A percentile compares a stretch with the other conserved stretches of the same genome.
Evolutionary conservation across 495 filamentous ascomycete species (phyloP).

Genomic region (Trichoderma asperelloides): DNA sequence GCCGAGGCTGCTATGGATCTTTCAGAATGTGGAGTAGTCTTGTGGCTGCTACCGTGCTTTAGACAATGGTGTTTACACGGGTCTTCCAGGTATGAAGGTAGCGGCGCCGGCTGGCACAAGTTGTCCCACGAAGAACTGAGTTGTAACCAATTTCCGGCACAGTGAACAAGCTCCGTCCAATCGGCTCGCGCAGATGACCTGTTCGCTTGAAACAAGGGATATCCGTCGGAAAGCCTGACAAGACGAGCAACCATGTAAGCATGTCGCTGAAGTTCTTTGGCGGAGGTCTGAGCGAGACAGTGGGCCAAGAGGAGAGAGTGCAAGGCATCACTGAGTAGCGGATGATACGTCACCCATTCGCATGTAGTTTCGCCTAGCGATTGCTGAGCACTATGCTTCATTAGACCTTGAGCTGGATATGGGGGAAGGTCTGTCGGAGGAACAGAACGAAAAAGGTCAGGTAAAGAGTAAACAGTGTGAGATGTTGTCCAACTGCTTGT

Average conservation of each 20-base stretch:
- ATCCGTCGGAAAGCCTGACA: slow-evolving; percentile 64
- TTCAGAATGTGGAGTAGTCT: neutral
- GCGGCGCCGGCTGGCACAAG: slow-evolving; percentile 58
- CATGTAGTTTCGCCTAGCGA: slow-evolving; percentile 30
- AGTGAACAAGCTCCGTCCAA: slow-evolving; percentile 67
- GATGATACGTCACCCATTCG: slow-evolving; percentile 71
- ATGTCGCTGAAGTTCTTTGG: slow-evolving; percentile 64
- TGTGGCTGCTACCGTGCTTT: neutral
- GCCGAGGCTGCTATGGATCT: slow-evolving; percentile 7
- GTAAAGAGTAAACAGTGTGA: slow-evolving; percentile 36
- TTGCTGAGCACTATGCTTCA: slow-evolving; percentile 10
- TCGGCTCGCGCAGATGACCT: slow-evolving; percentile 64
- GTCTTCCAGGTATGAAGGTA: slow-evolving; percentile 23
- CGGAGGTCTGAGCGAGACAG: slow-evolving; percentile 61
- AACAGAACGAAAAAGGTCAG: slow-evolving; percentile 47
- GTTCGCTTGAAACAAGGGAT: slow-evolving; percentile 67
- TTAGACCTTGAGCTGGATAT: slow-evolving; percentile 40
- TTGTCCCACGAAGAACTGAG: slow-evolving; percentile 56
- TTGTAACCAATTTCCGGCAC: slow-evolving; percentile 55
- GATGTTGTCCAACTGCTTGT: slow-evolving; percentile 11
- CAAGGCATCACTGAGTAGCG: slow-evolving; percentile 63
- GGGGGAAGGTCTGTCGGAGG: slow-evolving; percentile 48
- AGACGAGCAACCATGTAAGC: slow-evolving; percentile 71
- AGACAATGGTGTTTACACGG: slow-evolving; percentile 16
- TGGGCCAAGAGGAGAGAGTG: slow-evolving; percentile 67